Evolutionary conservation across 164 flowering plant genomes (phyloP).

Genomic region (Magnolia sinica): DNA sequence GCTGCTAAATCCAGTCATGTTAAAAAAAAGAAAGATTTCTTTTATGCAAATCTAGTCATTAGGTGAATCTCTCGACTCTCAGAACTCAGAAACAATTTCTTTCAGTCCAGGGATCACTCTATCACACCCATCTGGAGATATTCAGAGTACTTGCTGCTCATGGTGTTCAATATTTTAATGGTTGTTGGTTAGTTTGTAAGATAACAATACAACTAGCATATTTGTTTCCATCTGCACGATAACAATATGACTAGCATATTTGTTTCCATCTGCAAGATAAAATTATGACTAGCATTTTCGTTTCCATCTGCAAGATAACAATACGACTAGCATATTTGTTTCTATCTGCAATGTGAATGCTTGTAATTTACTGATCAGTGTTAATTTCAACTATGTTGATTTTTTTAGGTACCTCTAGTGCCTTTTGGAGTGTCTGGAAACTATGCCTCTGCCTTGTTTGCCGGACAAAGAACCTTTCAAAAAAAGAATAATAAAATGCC

Average conservation of each 20-base stretch:
- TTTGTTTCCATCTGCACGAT: no score
- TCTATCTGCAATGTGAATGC: background rate
- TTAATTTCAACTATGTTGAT: background rate
- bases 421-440: conserved; percentile 78
- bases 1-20: no score
- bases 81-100: no score
- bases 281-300: no score
- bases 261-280: background rate
- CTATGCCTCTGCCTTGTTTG: conserved; percentile 83
- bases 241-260: background rate
- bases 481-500: conserved; percentile 33
- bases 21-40: no score
- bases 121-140: background rate
- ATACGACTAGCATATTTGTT: background rate
- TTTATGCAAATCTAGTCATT: no score
- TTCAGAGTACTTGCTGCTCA: background rate
- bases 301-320: no score
- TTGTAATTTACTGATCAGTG: background rate
- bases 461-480: conserved; percentile 32
- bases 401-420: conserved; percentile 57
- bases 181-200: background rate
- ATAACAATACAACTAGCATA: no score
- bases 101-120: no score
- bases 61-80: no score
- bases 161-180: background rate